Evolutionary conservation across 345 rosid species (phyloP).

Genomic region (Linum tenue): DNA sequence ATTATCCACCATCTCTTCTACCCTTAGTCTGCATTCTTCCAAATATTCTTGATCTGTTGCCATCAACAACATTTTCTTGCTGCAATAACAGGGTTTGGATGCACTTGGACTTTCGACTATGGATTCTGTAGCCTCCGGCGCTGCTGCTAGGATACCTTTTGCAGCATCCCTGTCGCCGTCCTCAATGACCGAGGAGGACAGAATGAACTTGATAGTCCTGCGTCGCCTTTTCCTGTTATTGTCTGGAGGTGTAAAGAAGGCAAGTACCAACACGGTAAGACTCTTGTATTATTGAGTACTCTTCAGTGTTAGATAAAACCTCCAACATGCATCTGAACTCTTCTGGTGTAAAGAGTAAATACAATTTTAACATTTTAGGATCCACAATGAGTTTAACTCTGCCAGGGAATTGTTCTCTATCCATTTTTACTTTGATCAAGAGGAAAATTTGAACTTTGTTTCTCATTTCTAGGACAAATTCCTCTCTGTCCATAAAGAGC

Average conservation of each 20-base stretch:
- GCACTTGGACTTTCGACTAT: slow-evolving; percentile 77
- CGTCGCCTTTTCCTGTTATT: slow-evolving; percentile 55
- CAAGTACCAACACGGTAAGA: slow-evolving; percentile 33
- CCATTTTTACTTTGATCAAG: neutral
- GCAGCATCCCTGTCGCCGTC: slow-evolving; percentile 30
- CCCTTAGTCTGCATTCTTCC: neutral
- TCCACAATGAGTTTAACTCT: neutral
- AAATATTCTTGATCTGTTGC: neutral
- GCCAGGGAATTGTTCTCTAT: neutral
- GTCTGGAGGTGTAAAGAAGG: slow-evolving; percentile 37
- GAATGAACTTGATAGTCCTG: slow-evolving; percentile 56
- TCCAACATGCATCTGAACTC: neutral
- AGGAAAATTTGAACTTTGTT: neutral
- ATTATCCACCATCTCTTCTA: too few species aligned
- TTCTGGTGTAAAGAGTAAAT: neutral
- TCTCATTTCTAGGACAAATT: neutral
- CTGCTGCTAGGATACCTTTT: slow-evolving; percentile 40
- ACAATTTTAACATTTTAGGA: neutral
- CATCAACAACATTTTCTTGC: neutral
- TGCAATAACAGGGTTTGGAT: slow-evolving; percentile 63
- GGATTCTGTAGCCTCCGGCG: slow-evolving; percentile 49
- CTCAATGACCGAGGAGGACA: slow-evolving; percentile 66
- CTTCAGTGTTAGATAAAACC: neutral
- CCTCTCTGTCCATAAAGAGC: neutral
- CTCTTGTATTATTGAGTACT: neutral